Base-by-base conservation (phyloP, 2,329 filamentous ascomycete genomes). In the Fusarium proliferatum region DNA sequence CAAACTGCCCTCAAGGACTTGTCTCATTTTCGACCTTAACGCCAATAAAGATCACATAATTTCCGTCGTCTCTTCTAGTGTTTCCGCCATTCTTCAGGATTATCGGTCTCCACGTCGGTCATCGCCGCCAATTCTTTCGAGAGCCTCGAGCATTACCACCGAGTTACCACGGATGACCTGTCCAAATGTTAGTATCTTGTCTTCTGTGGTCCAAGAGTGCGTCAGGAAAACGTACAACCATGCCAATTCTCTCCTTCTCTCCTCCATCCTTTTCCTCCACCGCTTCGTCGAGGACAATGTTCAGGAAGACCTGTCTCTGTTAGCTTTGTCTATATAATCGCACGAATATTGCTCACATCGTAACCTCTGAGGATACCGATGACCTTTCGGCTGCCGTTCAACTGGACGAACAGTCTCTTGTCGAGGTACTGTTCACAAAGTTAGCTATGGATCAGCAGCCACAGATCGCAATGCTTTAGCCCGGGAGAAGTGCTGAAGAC, bases 371-470 rank as follows among this genome's bases (percentile, higher is more conserved):
- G 89, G 58, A 97, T 90, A 63, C 97, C 96, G 82, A 97, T 94
- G 71, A 99, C 96, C 85, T 97, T 98, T 83, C 96, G 93, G 84
- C 95, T 97, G 81, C 96, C 96, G 85, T 99, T 99, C 61, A 99
- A 88, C 84, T 99, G 96, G 76, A 98, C 95, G 84, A 98, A 97
- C 81, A 99, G 90, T 85, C 96, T 91, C 91, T 99, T 99, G 88
- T 99, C 96, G 85, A 99, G 95, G 85, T 99, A 99, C 96, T 99
- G 79, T 56, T 58, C 28, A 28, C 66, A 69, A 64, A 64, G 78
- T 82, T 77, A 81, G 80, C 34, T 28, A 51, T 36, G 19, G 46
- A 42, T 70, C 38, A 28, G 17, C 11, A 46, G 9, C 9, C 57
- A 46, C 16, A 61, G 21, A 41, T 62, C 34, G 59, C 56, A 60